A percentile compares a stretch with the other conserved stretches of the same genome.
Evolutionary conservation across 2,329 filamentous ascomycete species (phyloP).

Genomic region (Chrysoporthe cubensis): DNA sequence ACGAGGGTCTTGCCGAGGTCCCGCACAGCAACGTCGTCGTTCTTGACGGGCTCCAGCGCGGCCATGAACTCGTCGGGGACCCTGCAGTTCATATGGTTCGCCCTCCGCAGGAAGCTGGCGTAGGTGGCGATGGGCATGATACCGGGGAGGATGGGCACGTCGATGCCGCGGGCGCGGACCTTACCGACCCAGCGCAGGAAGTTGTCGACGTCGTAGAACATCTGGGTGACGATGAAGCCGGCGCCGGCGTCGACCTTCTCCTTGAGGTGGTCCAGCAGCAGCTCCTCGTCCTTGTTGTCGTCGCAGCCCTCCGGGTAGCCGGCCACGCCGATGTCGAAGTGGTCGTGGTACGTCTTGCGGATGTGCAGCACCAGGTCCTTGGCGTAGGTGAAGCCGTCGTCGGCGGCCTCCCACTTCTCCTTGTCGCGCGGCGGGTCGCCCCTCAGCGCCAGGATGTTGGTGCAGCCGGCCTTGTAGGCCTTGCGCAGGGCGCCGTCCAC

Average conservation of each 20-base stretch:
- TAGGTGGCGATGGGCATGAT: slow-evolving; percentile 98
- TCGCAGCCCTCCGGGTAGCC: slow-evolving; percentile 96
- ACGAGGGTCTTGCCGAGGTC: slow-evolving; percentile 87
- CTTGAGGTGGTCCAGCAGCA: slow-evolving; percentile 88
- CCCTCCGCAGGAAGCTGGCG: slow-evolving; percentile 86
- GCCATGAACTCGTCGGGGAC: slow-evolving; percentile 82
- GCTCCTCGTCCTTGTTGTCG: slow-evolving; percentile 85
- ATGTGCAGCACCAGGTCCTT: slow-evolving; percentile 83
- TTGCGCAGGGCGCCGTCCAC: slow-evolving; percentile 85
- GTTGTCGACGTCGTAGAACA: slow-evolving; percentile 98
- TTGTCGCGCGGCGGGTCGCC: slow-evolving; percentile 93
- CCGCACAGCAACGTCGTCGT: slow-evolving; percentile 90
- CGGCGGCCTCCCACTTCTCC: slow-evolving; percentile 88
- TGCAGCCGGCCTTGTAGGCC: slow-evolving; percentile 94
- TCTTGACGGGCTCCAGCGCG: slow-evolving; percentile 89
- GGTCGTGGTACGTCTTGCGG: slow-evolving; percentile 75
- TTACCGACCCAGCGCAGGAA: slow-evolving; percentile 90
- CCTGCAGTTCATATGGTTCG: slow-evolving; percentile 86
- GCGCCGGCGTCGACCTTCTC: slow-evolving; percentile 95
- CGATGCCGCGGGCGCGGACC: slow-evolving; percentile 83
- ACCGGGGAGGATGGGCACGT: slow-evolving; percentile 70
- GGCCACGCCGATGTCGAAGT: slow-evolving; percentile 97
- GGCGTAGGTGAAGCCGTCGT: slow-evolving; percentile 88
- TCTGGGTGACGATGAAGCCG: slow-evolving; percentile 95
- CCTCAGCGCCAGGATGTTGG: slow-evolving; percentile 91